Percentiles rank a stretch among this genome's conserved stretches.
Evolutionary conservation across 2,329 filamentous ascomycete species (phyloP).

Genomic region (Gnomoniopsis sp.): DNA sequence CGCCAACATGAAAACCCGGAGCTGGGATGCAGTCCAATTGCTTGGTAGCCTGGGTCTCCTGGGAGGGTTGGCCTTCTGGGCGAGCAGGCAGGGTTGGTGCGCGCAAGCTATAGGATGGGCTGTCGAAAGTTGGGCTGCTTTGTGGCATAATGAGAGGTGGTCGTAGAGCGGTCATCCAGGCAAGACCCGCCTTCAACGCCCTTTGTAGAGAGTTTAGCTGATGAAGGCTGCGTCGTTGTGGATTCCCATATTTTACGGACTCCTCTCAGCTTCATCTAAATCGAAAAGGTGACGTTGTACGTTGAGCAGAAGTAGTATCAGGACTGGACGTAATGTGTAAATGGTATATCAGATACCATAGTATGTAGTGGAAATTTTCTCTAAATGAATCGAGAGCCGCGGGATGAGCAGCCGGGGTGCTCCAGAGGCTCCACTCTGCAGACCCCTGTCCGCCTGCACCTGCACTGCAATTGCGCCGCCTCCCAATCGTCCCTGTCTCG

Average conservation of each 20-base stretch:
- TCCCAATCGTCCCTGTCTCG: conserved; percentile 7
- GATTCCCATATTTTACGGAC: not conserved
- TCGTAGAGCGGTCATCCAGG: not conserved
- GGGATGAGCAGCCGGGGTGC: not conserved
- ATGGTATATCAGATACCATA: conserved; percentile 5
- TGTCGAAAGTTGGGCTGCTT: conserved; percentile 26
- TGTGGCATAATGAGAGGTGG: conserved; percentile 26
- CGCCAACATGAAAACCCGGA: conserved; percentile 60
- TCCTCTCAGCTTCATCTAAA: not conserved
- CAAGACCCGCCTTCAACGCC: not conserved
- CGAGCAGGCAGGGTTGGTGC: conserved; percentile 32
- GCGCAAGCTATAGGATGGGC: conserved; percentile 25
- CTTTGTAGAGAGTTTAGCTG: not conserved
- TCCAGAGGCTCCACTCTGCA: not conserved
- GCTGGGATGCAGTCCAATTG: conserved; percentile 69
- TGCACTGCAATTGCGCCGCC: not conserved
- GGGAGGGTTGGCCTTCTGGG: conserved; percentile 67
- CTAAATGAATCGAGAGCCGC: not conserved
- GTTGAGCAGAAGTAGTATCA: not conserved
- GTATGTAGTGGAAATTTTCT: not conserved
- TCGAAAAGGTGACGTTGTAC: not conserved
- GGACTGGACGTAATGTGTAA: not conserved
- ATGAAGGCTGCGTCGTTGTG: not conserved
- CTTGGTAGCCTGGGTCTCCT: conserved; percentile 71
- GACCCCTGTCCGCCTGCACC: not conserved